Evolutionary conservation across 441 rosid species (phyloP).

Genomic region (Gossypium schwendimanii): DNA sequence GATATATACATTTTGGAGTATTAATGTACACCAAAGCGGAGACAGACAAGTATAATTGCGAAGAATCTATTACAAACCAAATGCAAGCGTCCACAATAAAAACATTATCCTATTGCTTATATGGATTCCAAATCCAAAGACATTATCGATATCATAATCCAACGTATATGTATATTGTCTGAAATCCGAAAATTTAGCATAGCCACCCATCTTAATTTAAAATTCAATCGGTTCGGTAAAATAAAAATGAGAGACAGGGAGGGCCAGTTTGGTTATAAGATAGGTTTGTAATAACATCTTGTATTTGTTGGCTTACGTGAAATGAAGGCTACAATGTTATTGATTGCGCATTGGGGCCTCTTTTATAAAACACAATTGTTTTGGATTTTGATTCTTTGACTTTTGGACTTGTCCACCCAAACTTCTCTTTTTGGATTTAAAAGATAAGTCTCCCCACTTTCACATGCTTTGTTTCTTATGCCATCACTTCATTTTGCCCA

Average conservation of each 20-base stretch:
- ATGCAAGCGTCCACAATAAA: background rate
- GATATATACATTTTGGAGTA: background rate
- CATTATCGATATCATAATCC: background rate
- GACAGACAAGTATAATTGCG: background rate
- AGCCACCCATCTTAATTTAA: no score
- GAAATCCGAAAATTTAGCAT: background rate
- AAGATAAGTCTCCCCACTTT: slow-evolving; percentile 48
- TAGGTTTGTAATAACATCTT: background rate
- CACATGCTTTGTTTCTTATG: slow-evolving; percentile 56
- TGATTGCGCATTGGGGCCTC: background rate
- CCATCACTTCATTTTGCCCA: background rate
- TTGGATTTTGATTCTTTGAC: slow-evolving; percentile 52
- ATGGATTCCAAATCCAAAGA: no score
- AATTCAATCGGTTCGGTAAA: no score
- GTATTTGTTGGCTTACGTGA: slow-evolving; percentile 23
- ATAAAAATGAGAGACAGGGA: background rate
- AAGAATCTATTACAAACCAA: background rate
- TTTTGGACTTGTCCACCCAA: slow-evolving; percentile 38
- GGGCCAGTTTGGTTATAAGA: background rate
- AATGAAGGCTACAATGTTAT: slow-evolving; percentile 27
- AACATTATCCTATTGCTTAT: background rate
- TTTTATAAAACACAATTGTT: slow-evolving; percentile 22
- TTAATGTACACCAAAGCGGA: background rate
- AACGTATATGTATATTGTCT: background rate
- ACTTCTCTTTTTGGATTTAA: slow-evolving; percentile 52